A percentile compares a stretch with the other conserved stretches of the same genome.
phyloP scores from a whole-genome alignment of 306 rosid genomes.

The Phaseolus lunatus region DNA sequence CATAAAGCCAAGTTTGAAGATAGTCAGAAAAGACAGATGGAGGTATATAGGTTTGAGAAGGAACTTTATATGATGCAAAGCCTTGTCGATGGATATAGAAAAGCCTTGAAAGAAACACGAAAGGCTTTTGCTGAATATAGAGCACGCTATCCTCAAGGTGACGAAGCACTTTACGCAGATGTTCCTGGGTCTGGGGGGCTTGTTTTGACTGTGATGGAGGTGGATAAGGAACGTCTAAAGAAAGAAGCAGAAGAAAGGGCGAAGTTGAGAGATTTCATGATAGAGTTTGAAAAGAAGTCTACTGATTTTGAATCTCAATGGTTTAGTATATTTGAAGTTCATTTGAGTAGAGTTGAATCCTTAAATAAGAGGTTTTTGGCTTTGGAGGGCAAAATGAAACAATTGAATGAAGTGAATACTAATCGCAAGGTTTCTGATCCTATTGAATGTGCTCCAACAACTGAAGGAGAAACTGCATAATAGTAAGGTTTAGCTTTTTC shows the following conservation, averaged over 20 bases:
- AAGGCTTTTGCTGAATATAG: constrained; percentile 76
- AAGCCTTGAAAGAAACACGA: constrained; percentile 74
- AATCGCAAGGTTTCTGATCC: constrained; percentile 52
- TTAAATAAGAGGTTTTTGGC: constrained; percentile 56
- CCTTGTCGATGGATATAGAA: constrained; percentile 79
- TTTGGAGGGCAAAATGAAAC: constrained; percentile 57
- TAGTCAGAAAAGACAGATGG: constrained; percentile 65
- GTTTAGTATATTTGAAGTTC: constrained; percentile 51
- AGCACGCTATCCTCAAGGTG: constrained; percentile 61
- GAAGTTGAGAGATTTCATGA: constrained; percentile 35
- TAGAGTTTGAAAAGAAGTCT: constrained; percentile 53
- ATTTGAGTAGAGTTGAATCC: constrained; percentile 47
- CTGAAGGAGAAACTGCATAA: constrained; percentile 46
- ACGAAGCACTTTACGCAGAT: constrained; percentile 88
- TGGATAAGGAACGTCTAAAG: constrained; percentile 74
- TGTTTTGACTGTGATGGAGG: constrained; percentile 78
- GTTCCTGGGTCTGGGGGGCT: constrained; percentile 93
- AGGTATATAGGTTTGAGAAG: constrained; percentile 70
- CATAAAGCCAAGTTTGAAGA: constrained; percentile 75
- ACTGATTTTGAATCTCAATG: constrained; percentile 64
- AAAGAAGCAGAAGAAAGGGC: constrained; percentile 85
- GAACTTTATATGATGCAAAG: constrained; percentile 77
- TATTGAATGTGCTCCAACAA: constrained; percentile 50
- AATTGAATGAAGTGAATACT: constrained; percentile 54
- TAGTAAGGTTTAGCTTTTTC: constrained; percentile 46